These are phyloP conservation scores for Paraurostyla sp. DNA, from an alignment of 73 alveolate genomes.

Conservation along the genomic window DNA sequence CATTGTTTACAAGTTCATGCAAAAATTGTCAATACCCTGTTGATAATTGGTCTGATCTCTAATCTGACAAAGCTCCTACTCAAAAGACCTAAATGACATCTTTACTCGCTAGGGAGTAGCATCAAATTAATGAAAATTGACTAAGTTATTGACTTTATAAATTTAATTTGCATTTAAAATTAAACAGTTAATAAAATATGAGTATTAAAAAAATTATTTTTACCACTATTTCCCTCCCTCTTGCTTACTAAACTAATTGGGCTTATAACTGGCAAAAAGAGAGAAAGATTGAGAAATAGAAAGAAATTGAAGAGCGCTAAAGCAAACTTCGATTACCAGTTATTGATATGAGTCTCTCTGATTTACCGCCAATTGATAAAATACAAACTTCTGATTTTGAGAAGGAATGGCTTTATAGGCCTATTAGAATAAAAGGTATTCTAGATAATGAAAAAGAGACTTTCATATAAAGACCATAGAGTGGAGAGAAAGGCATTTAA, in stretches of 20 bases:
- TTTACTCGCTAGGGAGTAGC: neutral
- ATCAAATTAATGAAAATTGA: slow-evolving; percentile 10
- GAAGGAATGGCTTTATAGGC: slow-evolving; percentile 49
- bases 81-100: neutral
- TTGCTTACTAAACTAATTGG: slow-evolving; percentile 50
- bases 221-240: slow-evolving; percentile 17
- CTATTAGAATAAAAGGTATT: slow-evolving; percentile 39
- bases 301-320: neutral
- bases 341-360: neutral
- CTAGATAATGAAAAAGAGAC: slow-evolving; percentile 33
- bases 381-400: neutral
- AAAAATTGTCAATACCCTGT: slow-evolving; percentile 6
- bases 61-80: neutral
- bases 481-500: slow-evolving; percentile 52
- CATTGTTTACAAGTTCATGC: slow-evolving; percentile 3
- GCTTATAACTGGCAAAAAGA: slow-evolving; percentile 61
- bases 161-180: too few relatives aligned
- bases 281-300: slow-evolving; percentile 23
- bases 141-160: neutral
- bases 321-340: slow-evolving; percentile 7
- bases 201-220: slow-evolving; percentile 27
- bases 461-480: slow-evolving; percentile 36
- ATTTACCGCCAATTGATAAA: neutral
- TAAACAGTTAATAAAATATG: neutral
- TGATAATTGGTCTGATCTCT: neutral